Evolutionary conservation across 1,139 yeast species (phyloP), one percentile per base, ranked within the genome.

Genomic region (Geotrichum macrosporum): DNA sequence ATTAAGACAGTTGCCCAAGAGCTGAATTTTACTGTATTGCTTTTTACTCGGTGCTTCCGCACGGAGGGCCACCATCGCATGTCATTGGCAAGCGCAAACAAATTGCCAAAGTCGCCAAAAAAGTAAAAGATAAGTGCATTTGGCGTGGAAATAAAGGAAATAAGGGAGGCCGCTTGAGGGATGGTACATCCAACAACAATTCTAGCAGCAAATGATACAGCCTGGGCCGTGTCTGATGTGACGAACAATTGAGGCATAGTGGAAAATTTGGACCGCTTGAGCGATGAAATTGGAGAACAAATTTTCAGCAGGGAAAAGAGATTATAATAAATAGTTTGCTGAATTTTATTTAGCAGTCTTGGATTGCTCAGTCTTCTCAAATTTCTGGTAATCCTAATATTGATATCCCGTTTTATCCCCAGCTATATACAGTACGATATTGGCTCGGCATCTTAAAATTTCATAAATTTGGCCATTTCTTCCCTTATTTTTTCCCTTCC

Each of bases 191-290:
- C 42, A 2, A 29, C 35, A 3, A 39, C 29, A 18, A 39, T 20
- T 35, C 31, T 39, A 5, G 42, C 35, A n/a, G 29, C 42, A 21
- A 39, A 39, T 8, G 42, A 30, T 2, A 21, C 35, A 12, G 31
- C 3, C 29, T 39, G 42, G 1, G 42, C 42, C 4, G 19, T 30
- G 20, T 39, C 27, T 12, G 35, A 21, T 3, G 35, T 30, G 5
- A 39, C 29, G 21, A 29, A 39, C 10, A 16, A 36, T 18, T n/a
- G n/a, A n/a, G n/a, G n/a, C n/a, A n/a, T n/a, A n/a, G n/a, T n/a
- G n/a, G n/a, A n/a, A n/a, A n/a, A n/a, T n/a, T n/a, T n/a, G n/a
- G n/a, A n/a, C n/a, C n/a, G n/a, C n/a, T n/a, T n/a, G n/a, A n/a
- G n/a, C n/a, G n/a, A n/a, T n/a, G n/a, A n/a, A n/a, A n/a, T n/a